Percentiles rank a stretch among this genome's conserved stretches.
phyloP scores from a whole-genome alignment of 1,284 basidiomycete species.

The Naganishia liquefaciens region DNA sequence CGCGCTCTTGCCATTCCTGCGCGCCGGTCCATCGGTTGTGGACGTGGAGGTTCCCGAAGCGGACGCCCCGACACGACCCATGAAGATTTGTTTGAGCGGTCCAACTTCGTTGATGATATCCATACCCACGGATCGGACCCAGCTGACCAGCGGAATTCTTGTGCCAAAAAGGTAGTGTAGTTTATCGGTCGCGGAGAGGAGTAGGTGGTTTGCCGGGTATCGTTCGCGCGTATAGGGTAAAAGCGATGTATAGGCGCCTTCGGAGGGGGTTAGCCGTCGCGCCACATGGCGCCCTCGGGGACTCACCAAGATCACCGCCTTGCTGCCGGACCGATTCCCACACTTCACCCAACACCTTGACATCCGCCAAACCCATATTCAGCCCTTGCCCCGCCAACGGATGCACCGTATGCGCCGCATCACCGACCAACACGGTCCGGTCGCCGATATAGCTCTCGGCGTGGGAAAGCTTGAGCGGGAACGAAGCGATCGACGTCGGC shows the following conservation, averaged over 20 bases:
- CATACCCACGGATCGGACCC: slow-evolving; percentile 81
- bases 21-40: too few relatives aligned
- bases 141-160: slow-evolving; percentile 69
- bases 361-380: slow-evolving; percentile 89
- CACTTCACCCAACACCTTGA: slow-evolving; percentile 66
- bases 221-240: slow-evolving; percentile 73
- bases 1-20: slow-evolving; percentile 37
- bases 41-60: slow-evolving; percentile 23
- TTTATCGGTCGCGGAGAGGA: slow-evolving; percentile 82
- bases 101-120: slow-evolving; percentile 88
- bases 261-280: slow-evolving; percentile 3
- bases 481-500: slow-evolving; percentile 76
- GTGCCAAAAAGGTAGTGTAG: slow-evolving; percentile 79
- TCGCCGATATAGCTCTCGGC: slow-evolving; percentile 77
- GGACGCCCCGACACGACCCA: slow-evolving; percentile 71
- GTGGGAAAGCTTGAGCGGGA: slow-evolving; percentile 86
- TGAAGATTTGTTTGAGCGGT: slow-evolving; percentile 74
- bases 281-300: background rate
- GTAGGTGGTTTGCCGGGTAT: slow-evolving; percentile 79
- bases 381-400: slow-evolving; percentile 97
- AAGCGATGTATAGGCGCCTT: slow-evolving; percentile 76
- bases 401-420: slow-evolving; percentile 93
- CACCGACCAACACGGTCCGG: slow-evolving; percentile 86
- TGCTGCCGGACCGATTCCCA: slow-evolving; percentile 62
- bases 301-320: slow-evolving; percentile 76